Conservation (phyloP, 441 rosid species). For the Euphorbia schlechtendalii region DNA sequence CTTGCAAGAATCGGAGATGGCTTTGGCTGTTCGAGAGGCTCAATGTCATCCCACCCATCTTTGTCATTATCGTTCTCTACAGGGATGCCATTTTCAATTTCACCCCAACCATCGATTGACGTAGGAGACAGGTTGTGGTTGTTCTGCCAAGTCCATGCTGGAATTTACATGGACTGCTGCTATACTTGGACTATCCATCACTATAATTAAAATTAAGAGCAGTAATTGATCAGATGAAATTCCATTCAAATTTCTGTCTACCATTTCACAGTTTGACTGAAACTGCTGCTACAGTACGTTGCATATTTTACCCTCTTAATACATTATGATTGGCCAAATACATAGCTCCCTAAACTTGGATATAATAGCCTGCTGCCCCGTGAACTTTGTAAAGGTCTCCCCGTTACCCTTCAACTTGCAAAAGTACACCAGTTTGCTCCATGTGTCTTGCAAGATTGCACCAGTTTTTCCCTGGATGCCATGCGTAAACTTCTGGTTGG, state of each 20-base stretch:
- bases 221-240: constrained; percentile 8
- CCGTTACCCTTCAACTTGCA: too few species aligned
- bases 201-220: constrained; percentile 35
- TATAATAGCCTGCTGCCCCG: too few species aligned
- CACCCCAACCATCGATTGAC: constrained; percentile 99
- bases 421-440: too few species aligned
- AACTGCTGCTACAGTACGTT: too few species aligned
- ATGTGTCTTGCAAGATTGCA: too few species aligned
- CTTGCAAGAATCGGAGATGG: constrained; percentile 68
- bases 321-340: too few species aligned
- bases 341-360: too few species aligned
- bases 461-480: too few species aligned
- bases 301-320: too few species aligned
- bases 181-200: constrained; percentile 43
- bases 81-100: constrained; percentile 70
- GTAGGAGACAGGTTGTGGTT: constrained; percentile 81
- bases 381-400: too few species aligned
- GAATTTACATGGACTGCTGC: constrained; percentile 51
- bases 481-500: too few species aligned
- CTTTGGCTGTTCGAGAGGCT: constrained; percentile 87
- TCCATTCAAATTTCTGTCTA: not conserved
- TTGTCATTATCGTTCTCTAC: constrained; percentile 67
- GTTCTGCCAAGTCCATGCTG: constrained; percentile 67
- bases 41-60: constrained; percentile 97
- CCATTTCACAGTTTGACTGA: too few species aligned